Evolutionary conservation across 2,329 filamentous ascomycete genomes (phyloP).

Genomic region (Hymenoscyphus scutula): DNA sequence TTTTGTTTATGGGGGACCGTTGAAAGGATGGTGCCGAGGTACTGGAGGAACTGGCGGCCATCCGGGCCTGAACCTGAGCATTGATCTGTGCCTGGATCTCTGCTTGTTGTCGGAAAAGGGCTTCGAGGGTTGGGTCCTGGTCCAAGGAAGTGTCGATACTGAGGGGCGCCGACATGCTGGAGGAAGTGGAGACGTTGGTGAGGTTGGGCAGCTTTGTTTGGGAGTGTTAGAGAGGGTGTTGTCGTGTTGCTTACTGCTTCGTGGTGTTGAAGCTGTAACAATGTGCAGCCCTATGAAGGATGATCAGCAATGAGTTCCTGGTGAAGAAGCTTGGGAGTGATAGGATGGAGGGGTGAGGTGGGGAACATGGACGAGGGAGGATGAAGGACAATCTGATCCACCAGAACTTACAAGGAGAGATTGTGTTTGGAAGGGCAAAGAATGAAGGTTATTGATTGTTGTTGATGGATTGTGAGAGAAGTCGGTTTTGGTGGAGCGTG

Average conservation of each 20-base stretch:
- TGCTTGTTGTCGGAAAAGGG: constrained; percentile 29
- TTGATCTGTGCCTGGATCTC: constrained; percentile 29
- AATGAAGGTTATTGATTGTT: constrained; percentile 17
- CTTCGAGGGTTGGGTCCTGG: constrained; percentile 21
- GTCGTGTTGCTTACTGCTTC: constrained; percentile 14
- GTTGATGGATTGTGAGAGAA: constrained; percentile 15
- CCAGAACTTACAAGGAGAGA: neutral
- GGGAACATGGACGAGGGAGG: constrained; percentile 14
- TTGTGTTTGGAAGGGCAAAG: neutral
- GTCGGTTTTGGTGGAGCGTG: constrained; percentile 14
- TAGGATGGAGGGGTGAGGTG: constrained; percentile 12
- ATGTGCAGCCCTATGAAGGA: constrained; percentile 26
- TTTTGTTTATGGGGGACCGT: constrained; percentile 32
- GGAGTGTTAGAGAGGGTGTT: constrained; percentile 10
- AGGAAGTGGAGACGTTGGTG: neutral
- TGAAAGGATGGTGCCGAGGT: constrained; percentile 5
- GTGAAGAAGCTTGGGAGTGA: constrained; percentile 4
- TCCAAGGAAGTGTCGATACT: constrained; percentile 25
- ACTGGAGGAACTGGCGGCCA: constrained; percentile 22
- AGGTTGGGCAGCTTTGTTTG: constrained; percentile 11
- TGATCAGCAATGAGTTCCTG: constrained; percentile 17
- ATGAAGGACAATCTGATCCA: neutral
- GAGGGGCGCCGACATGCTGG: constrained; percentile 27
- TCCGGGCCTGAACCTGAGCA: constrained; percentile 29
- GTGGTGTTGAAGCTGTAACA: constrained; percentile 18